Evolutionary conservation across 1,139 yeast species (phyloP).

Genomic region (Zhuliangozyma parablackwelliae): DNA sequence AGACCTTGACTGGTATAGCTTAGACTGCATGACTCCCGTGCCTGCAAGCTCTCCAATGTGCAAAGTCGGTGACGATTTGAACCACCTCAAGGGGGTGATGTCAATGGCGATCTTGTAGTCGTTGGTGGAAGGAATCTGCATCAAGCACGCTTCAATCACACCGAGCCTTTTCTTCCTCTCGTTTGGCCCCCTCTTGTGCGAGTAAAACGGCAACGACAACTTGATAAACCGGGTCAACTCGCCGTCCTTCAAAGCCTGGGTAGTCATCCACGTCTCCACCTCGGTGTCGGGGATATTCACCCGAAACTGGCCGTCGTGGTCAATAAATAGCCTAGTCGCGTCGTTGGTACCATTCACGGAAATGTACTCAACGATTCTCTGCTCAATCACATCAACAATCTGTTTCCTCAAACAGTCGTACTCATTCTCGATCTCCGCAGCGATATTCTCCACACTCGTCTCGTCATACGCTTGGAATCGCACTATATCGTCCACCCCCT

Average conservation of each 20-base stretch:
- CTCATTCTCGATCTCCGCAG: slow-evolving; percentile 35
- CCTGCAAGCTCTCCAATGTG: too few species aligned
- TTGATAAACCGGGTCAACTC: slow-evolving; percentile 22
- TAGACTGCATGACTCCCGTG: too few species aligned
- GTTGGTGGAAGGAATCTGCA: slow-evolving; percentile 15
- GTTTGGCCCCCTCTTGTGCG: slow-evolving; percentile 13
- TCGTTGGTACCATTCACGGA: slow-evolving; percentile 9
- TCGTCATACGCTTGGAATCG: slow-evolving; percentile 32
- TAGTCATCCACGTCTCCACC: slow-evolving; percentile 28
- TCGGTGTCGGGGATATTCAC: slow-evolving; percentile 20
- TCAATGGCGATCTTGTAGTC: slow-evolving; percentile 23
- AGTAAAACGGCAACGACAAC: slow-evolving; percentile 29
- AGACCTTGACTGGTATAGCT: too few species aligned
- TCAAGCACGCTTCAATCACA: slow-evolving; percentile 27
- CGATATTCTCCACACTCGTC: slow-evolving; percentile 23
- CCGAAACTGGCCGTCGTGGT: slow-evolving; percentile 26
- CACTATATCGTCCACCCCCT: slow-evolving; percentile 14
- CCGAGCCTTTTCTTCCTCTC: slow-evolving; percentile 19
- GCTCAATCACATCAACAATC: slow-evolving; percentile 22
- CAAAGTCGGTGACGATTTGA: not conserved
- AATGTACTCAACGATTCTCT: slow-evolving; percentile 20
- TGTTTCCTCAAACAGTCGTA: slow-evolving; percentile 33
- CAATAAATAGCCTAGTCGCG: slow-evolving; percentile 15
- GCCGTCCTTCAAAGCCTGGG: slow-evolving; percentile 8
- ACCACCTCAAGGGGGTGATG: slow-evolving; percentile 20